phyloP scores from a whole-genome alignment of 2,329 filamentous ascomycete genomes.

The Nigrospora osmanthi region DNA sequence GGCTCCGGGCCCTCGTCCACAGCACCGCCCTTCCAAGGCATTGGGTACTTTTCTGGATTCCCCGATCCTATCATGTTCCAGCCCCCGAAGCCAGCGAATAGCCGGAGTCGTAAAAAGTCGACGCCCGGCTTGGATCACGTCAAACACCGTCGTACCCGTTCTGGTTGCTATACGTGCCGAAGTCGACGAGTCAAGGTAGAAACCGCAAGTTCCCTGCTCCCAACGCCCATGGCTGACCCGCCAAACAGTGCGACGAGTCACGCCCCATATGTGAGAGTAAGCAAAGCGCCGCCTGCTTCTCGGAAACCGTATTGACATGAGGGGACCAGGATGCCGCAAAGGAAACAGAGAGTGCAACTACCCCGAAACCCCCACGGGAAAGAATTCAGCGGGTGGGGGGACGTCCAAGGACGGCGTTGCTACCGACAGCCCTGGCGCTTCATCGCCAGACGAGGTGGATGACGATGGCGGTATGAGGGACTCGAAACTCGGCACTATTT shows the following conservation, averaged over 20 bases:
- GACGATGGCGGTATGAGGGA: constrained; percentile 36
- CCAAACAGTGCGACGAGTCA: constrained; percentile 75
- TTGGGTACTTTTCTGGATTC: constrained; percentile 42
- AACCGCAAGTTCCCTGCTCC: neutral
- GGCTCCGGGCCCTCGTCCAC: constrained; percentile 22
- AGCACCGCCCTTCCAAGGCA: constrained; percentile 34
- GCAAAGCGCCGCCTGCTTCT: constrained; percentile 13
- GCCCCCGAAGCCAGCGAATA: constrained; percentile 34
- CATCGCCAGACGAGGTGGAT: constrained; percentile 37
- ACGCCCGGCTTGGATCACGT: constrained; percentile 57
- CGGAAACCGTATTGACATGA: constrained; percentile 13
- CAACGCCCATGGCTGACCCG: constrained; percentile 16
- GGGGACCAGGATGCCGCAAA: constrained; percentile 69
- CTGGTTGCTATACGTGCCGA: constrained; percentile 88
- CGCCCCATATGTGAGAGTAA: constrained; percentile 78
- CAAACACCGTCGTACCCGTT: constrained; percentile 88
- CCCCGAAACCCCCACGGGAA: constrained; percentile 57
- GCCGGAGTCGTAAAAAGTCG: constrained; percentile 42
- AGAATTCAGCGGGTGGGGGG: constrained; percentile 23
- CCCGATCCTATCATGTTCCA: constrained; percentile 41
- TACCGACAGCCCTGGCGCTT: constrained; percentile 43
- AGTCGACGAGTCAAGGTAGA: constrained; percentile 74
- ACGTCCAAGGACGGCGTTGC: constrained; percentile 30
- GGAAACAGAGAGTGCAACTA: constrained; percentile 87
- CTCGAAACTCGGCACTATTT: constrained; percentile 42